phyloP scores from a whole-genome alignment of 2,329 filamentous ascomycete species.

The Karstenula rhodostoma region DNA sequence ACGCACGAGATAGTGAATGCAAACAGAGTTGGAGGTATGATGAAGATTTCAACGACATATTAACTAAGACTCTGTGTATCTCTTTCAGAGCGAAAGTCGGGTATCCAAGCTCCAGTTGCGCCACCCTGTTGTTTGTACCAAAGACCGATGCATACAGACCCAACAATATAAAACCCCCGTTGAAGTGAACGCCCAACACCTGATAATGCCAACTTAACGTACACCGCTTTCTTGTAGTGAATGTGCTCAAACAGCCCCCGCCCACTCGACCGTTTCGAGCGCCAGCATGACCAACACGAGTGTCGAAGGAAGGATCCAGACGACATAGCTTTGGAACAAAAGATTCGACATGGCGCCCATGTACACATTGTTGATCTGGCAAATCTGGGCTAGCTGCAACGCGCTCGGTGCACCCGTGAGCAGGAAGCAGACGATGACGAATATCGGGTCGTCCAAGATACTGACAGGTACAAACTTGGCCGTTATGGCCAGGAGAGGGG shows the following conservation, averaged over 20 bases:
- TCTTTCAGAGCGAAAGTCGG: constrained; percentile 5
- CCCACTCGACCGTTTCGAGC: constrained; percentile 92
- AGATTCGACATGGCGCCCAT: constrained; percentile 93
- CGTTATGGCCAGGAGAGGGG: constrained; percentile 82
- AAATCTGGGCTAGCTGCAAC: constrained; percentile 95
- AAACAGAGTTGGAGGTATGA: neutral
- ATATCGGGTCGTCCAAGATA: constrained; percentile 97
- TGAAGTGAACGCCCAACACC: constrained; percentile 2
- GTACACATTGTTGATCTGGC: constrained; percentile 96
- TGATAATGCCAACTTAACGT: neutral
- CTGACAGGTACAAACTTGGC: constrained; percentile 92
- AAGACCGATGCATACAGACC: neutral
- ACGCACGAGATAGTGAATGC: neutral
- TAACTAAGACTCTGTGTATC: neutral
- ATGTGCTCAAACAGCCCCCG: constrained; percentile 45
- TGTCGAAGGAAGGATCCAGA: constrained; percentile 96
- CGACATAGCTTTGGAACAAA: constrained; percentile 94
- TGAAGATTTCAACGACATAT: neutral
- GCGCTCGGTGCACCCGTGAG: constrained; percentile 93
- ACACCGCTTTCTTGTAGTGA: neutral
- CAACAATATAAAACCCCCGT: neutral
- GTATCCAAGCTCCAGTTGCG: constrained; percentile 7
- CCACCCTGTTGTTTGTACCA: neutral
- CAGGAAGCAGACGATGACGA: constrained; percentile 96
- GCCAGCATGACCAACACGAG: constrained; percentile 89